A percentile compares a stretch with the other conserved stretches of the same genome.
Conservation (phyloP, 805 yeast genomes). For the Starmerella asiatica region DNA sequence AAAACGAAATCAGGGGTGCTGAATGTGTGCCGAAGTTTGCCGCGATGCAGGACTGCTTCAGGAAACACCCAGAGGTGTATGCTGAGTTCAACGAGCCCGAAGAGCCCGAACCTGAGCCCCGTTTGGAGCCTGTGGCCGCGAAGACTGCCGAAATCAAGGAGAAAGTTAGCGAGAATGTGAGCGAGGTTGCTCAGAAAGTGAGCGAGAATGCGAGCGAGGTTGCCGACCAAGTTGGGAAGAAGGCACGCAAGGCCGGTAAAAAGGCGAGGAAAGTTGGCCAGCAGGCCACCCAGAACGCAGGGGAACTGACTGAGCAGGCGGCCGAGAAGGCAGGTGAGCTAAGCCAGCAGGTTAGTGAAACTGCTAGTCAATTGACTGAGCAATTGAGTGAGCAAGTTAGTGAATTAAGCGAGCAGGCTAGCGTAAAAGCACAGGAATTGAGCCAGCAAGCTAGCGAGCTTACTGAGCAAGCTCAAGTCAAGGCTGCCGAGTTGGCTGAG, state of each 20-base stretch:
- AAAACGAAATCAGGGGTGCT: constrained; percentile 88
- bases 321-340: background rate
- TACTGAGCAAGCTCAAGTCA: no score
- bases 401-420: no score
- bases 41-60: constrained; percentile 88
- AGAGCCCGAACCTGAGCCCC: background rate
- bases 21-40: constrained; percentile 87
- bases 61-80: constrained; percentile 82
- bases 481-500: no score
- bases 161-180: background rate
- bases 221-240: background rate
- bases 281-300: background rate
- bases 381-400: no score
- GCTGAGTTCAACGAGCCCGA: constrained; percentile 59
- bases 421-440: no score
- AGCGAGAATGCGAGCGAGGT: background rate
- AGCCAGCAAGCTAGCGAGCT: no score
- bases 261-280: background rate
- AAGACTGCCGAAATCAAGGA: constrained; percentile 1
- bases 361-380: no score
- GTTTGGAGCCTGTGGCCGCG: background rate
- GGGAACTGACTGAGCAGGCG: background rate
- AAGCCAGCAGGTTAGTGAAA: background rate
- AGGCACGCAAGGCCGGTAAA: background rate
- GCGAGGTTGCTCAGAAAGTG: background rate